Percentiles rank a stretch among this genome's conserved stretches.
Evolutionary conservation across 2,329 filamentous ascomycete species (phyloP).

Genomic region (Trichoderma oligosporum): DNA sequence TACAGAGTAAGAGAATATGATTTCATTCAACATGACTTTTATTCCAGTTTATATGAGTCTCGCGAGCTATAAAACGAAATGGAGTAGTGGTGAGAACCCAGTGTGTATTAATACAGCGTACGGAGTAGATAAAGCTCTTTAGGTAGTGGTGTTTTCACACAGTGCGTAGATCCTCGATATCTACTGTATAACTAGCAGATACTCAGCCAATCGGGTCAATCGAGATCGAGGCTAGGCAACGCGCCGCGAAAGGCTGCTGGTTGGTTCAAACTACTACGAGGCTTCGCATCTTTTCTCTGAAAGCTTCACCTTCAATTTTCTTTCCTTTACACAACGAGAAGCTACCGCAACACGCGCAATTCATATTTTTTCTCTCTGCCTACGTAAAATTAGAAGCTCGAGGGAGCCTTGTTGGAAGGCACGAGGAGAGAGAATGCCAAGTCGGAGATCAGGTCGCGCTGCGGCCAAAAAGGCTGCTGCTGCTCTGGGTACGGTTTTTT

Average conservation of each 20-base stretch:
- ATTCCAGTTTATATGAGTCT: too few relatives aligned
- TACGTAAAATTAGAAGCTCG: background rate
- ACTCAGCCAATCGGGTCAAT: conserved; percentile 1
- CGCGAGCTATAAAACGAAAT: too few relatives aligned
- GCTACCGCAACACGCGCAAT: background rate
- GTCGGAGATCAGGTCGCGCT: conserved; percentile 50
- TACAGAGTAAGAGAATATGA: too few relatives aligned
- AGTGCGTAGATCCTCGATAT: too few relatives aligned
- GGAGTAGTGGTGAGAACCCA: too few relatives aligned
- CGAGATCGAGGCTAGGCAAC: background rate
- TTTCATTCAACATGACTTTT: too few relatives aligned
- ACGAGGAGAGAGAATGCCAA: conserved; percentile 29
- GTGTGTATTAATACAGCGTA: background rate
- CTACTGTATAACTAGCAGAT: background rate
- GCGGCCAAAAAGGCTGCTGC: conserved; percentile 52
- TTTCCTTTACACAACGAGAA: background rate
- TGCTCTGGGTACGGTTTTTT: conserved; percentile 45
- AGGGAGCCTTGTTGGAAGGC: background rate
- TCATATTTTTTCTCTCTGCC: background rate
- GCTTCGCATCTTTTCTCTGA: conserved; percentile 14
- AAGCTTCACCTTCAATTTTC: background rate
- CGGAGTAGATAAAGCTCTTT: too few relatives aligned
- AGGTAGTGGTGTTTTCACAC: too few relatives aligned
- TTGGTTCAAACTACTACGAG: conserved; percentile 7
- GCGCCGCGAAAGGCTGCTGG: conserved; percentile 11